Conservation (phyloP, 768 basidiomycete genomes). For the Lyophyllum decastes region DNA sequence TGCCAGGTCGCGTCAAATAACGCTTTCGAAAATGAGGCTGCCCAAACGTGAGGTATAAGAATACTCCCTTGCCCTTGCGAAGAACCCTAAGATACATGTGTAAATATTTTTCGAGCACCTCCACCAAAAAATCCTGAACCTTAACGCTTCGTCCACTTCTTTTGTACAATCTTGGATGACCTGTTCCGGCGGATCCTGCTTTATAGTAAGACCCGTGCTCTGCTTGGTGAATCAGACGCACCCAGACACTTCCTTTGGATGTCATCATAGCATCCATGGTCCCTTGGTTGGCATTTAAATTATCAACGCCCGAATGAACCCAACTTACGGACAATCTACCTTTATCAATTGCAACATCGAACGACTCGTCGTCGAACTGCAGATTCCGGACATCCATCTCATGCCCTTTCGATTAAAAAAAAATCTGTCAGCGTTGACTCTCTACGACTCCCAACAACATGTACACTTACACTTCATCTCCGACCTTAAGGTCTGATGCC, state of each 20-base stretch:
- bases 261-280: constrained; percentile 95
- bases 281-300: constrained; percentile 27
- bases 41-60: constrained; percentile 85
- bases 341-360: constrained; percentile 88
- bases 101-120: not conserved
- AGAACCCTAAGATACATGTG: constrained; percentile 51
- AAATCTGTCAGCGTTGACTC: not conserved
- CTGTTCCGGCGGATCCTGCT: constrained; percentile 74
- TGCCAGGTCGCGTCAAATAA: constrained; percentile 57
- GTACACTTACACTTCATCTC: constrained; percentile 70
- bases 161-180: constrained; percentile 69
- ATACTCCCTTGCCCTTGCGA: constrained; percentile 53
- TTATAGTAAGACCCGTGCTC: not conserved
- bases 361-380: constrained; percentile 55
- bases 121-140: constrained; percentile 38
- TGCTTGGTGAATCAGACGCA: constrained; percentile 26
- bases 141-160: constrained; percentile 76
- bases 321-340: constrained; percentile 27
- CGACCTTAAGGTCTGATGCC: constrained; percentile 50
- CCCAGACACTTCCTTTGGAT: constrained; percentile 81
- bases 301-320: not conserved
- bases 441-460: not conserved
- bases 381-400: constrained; percentile 83
- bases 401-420: constrained; percentile 51
- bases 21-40: constrained; percentile 85